These are phyloP conservation scores for Sequoia sempervirens DNA, from an alignment of 75 land plant species.

Conservation along the genomic window DNA sequence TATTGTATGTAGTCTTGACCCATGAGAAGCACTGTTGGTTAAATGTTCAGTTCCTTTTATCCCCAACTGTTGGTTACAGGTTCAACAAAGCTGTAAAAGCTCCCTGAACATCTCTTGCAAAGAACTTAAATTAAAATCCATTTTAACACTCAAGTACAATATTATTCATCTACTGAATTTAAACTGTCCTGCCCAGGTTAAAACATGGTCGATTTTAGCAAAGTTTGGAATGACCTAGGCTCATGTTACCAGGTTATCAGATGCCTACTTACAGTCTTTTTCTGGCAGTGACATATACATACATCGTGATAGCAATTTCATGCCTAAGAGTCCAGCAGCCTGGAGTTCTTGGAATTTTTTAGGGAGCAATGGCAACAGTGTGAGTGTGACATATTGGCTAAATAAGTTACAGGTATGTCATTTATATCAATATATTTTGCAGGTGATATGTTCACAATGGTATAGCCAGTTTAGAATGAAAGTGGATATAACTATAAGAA, in stretches of 20 bases:
- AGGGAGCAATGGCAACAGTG: constrained; percentile 49
- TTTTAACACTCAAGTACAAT: background rate
- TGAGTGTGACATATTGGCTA: constrained; percentile 91
- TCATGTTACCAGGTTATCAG: background rate
- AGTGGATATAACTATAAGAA: background rate
- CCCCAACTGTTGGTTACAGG: background rate
- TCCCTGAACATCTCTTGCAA: background rate
- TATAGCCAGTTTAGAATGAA: background rate
- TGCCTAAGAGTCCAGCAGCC: constrained; percentile 83
- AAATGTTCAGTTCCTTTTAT: background rate
- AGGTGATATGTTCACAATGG: background rate
- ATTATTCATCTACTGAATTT: background rate
- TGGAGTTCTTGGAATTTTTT: constrained; percentile 99
- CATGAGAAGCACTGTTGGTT: background rate
- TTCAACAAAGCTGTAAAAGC: background rate
- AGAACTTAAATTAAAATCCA: background rate
- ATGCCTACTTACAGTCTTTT: background rate
- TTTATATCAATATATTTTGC: background rate
- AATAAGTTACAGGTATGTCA: constrained; percentile 82
- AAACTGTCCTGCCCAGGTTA: background rate
- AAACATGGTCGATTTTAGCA: background rate
- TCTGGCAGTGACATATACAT: constrained; percentile 77
- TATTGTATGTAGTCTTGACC: background rate
- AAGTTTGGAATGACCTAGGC: background rate
- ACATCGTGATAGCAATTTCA: constrained; percentile 68